Conservation (phyloP, 768 basidiomycete species). For the Botryobasidium botryosum region DNA sequence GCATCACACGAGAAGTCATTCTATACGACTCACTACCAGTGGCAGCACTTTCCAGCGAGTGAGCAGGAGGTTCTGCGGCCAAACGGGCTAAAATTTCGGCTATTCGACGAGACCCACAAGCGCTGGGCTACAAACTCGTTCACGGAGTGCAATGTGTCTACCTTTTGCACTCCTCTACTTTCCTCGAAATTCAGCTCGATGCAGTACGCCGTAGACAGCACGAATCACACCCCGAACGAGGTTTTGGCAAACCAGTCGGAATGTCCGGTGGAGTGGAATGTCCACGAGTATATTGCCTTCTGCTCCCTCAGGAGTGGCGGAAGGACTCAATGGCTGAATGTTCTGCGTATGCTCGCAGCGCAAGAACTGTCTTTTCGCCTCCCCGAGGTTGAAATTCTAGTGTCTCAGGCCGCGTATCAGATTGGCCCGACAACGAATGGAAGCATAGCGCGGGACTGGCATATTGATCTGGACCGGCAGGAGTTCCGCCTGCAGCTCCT, state of each 20-base stretch:
- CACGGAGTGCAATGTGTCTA: constrained; percentile 10
- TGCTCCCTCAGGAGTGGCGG: constrained; percentile 29
- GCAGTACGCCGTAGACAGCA: constrained; percentile 20
- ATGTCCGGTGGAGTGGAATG: constrained; percentile 25
- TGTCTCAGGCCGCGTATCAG: constrained; percentile 31
- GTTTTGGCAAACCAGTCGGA: constrained; percentile 26
- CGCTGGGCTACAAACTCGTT: constrained; percentile 13
- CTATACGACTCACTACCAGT: not conserved
- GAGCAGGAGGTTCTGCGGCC: constrained; percentile 11
- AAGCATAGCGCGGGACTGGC: too few species aligned
- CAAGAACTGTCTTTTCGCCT: constrained; percentile 24
- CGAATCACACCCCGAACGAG: constrained; percentile 26
- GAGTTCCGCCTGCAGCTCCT: constrained; percentile 25
- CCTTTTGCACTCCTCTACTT: constrained; percentile 23
- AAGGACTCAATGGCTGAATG: constrained; percentile 34
- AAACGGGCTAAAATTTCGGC: constrained; percentile 19
- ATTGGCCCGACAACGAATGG: too few species aligned
- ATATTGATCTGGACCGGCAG: constrained; percentile 21
- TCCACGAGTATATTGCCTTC: constrained; percentile 33
- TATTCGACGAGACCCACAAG: constrained; percentile 17
- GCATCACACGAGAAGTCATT: constrained; percentile 2
- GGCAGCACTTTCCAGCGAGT: not conserved
- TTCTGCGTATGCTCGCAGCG: constrained; percentile 28
- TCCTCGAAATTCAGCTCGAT: constrained; percentile 15
- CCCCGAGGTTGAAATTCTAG: constrained; percentile 26